Evolutionary conservation across 306 rosid genomes (phyloP), one percentile per base, ranked within the genome.

Genomic region (Cicer judaicum): DNA sequence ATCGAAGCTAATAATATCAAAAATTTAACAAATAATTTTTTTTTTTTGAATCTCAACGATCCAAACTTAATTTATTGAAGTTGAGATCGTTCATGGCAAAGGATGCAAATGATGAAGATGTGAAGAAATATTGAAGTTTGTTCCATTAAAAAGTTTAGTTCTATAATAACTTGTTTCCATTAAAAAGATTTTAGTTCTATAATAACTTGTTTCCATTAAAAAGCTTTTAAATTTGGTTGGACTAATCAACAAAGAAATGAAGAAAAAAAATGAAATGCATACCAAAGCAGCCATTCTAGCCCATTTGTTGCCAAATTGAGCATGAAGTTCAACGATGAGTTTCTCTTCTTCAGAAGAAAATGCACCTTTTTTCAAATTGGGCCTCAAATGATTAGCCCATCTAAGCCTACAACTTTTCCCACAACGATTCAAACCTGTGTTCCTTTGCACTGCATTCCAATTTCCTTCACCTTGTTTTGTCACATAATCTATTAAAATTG

Each of bases 211-310:
- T 13, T 49, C 3, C 8, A 49, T 6, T 15, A 53, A 53, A 15
- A 52, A 52, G 10, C 2, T 14, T 15, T 52, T 52, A 52, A 0
- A 14, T 52, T 53, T 15, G 46, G 65, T 29, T n/a, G 40, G 24
- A 52, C 1, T 48, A 43, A 65, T 19, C 6, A 57, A 5, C 8
- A 41, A 16, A 50, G 5, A 50, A 1, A 66, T 1, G 1, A 46
- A 73, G 29, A 24, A 34, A 8, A 9, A 16, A 41, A 8, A 54
- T 16, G 60, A 11, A 11, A 54, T 14, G 10, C 63, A 7, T 78
- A 91, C 98, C 88, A 91, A 88, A 68, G 92, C 80, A 14, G 96
- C 98, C 97, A 93, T 93, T 78, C 92, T 83, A n/a, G 98, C 98
- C 98, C 98, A 93, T 84, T 93, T 93, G 85, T 93, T 93, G 70